Conservation (phyloP, 306 rosid species). For the Delonix regia region DNA sequence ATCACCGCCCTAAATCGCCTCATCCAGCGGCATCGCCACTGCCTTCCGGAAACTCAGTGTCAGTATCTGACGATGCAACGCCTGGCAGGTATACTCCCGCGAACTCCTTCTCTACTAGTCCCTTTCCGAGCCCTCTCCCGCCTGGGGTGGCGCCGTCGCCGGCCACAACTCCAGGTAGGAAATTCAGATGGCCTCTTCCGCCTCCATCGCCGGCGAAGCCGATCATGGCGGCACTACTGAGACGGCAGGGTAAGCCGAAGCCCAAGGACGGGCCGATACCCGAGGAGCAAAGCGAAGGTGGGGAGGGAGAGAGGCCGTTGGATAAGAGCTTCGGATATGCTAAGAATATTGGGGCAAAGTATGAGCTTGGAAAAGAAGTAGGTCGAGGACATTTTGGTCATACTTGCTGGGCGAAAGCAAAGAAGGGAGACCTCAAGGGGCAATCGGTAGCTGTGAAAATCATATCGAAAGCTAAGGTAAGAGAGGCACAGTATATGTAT, state of each 20-base stretch:
- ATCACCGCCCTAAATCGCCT: slow-evolving; percentile 35
- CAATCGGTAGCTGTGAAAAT: slow-evolving; percentile 92
- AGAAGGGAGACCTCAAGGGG: slow-evolving; percentile 88
- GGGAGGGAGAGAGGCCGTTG: slow-evolving; percentile 63
- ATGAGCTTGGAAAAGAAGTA: slow-evolving; percentile 87
- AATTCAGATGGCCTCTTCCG: slow-evolving; percentile 91
- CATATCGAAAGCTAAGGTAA: slow-evolving; percentile 90
- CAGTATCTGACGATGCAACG: slow-evolving; percentile 43
- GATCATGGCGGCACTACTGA: slow-evolving; percentile 73
- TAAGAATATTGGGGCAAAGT: slow-evolving; percentile 80
- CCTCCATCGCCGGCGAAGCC: slow-evolving; percentile 99
- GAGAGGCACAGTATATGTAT: slow-evolving; percentile 10
- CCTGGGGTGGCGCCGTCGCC: slow-evolving; percentile 90
- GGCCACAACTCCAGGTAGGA: slow-evolving; percentile 78
- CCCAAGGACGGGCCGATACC: slow-evolving; percentile 82
- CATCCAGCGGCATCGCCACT: slow-evolving; percentile 20
- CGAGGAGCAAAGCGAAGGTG: slow-evolving; percentile 73
- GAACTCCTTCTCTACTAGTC: slow-evolving; percentile 65
- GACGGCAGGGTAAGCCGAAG: slow-evolving; percentile 65
- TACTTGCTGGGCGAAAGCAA: slow-evolving; percentile 88
- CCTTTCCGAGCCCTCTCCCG: slow-evolving; percentile 76
- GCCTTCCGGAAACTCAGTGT: slow-evolving; percentile 19
- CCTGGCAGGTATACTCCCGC: slow-evolving; percentile 66
- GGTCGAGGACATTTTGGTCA: slow-evolving; percentile 99
- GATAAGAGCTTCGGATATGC: slow-evolving; percentile 88